Conservation (phyloP, 1,284 basidiomycete genomes). For the Trametes sp. region DNA sequence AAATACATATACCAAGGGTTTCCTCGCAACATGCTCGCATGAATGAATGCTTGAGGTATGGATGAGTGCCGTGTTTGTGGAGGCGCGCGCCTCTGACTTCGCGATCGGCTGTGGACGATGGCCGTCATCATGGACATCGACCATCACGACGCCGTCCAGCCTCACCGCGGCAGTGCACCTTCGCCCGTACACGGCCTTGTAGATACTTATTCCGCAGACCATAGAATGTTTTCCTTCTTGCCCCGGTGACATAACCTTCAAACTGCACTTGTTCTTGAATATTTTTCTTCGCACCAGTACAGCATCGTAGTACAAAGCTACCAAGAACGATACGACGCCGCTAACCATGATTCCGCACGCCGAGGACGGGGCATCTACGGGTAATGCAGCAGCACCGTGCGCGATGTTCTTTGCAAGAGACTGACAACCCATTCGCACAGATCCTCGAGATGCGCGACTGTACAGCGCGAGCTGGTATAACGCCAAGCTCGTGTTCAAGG, state of each 20-base stretch:
- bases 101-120: neutral
- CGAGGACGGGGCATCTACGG: neutral
- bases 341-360: neutral
- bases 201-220: neutral
- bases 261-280: neutral
- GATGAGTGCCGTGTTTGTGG: too few species aligned
- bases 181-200: neutral
- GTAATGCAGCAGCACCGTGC: neutral
- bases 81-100: slow-evolving; percentile 4
- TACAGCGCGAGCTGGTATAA: slow-evolving; percentile 23
- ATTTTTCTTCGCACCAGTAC: neutral
- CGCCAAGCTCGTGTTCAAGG: slow-evolving; percentile 25
- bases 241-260: neutral
- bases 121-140: neutral
- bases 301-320: neutral
- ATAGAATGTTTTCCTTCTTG: neutral
- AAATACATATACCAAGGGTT: slow-evolving; percentile 27
- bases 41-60: too few species aligned
- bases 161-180: neutral
- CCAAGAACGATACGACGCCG: neutral
- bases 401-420: neutral
- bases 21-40: neutral
- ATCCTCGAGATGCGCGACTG: neutral
- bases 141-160: neutral
- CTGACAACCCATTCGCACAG: neutral